Evolutionary conservation across 2,329 filamentous ascomycete species (phyloP).

Genomic region (Penicillium vulpinum): DNA sequence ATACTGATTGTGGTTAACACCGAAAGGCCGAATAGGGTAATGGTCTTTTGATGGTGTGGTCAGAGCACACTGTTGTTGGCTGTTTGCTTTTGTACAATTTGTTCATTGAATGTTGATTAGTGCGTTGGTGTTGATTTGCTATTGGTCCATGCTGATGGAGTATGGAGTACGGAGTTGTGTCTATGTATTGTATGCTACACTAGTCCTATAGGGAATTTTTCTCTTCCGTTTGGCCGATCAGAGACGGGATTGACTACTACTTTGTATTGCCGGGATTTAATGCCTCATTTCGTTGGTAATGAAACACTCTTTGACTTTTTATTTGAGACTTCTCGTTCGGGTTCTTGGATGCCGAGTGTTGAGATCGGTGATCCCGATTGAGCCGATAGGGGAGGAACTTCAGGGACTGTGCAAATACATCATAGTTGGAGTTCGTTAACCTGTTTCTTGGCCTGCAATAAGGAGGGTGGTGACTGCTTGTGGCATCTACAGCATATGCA

Average conservation of each 20-base stretch:
- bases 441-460: neutral
- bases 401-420: neutral
- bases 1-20: slow-evolving; percentile 14
- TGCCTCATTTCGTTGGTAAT: slow-evolving; percentile 4
- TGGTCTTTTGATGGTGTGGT: neutral
- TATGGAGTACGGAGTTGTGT: neutral
- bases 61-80: neutral
- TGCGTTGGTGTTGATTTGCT: neutral
- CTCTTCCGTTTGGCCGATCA: neutral
- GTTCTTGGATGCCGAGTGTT: slow-evolving; percentile 3
- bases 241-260: neutral
- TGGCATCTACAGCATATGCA: neutral
- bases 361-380: slow-evolving; percentile 4
- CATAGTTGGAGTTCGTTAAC: neutral
- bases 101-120: neutral
- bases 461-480: neutral
- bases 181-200: neutral
- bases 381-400: slow-evolving; percentile 3
- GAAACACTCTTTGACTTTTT: neutral
- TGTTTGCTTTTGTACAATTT: neutral
- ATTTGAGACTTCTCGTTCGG: neutral
- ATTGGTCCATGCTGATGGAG: slow-evolving; percentile 3
- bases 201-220: too few species aligned
- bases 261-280: neutral
- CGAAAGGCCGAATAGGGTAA: slow-evolving; percentile 19